Conservation (phyloP, 2,329 filamentous ascomycete species). For the Chalaropsis thielavioides region DNA sequence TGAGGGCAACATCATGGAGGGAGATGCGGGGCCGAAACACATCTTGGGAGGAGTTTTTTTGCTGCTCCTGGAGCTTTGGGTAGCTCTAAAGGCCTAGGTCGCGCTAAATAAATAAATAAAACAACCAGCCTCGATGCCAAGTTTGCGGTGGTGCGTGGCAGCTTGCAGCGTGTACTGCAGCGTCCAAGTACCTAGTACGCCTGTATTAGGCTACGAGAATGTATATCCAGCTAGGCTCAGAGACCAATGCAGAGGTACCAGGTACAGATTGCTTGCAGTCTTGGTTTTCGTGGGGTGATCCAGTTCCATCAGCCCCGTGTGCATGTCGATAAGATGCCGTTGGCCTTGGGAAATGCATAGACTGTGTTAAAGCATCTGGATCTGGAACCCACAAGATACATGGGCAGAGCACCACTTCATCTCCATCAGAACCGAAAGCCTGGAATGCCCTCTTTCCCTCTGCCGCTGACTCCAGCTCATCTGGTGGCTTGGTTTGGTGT, state of each 20-base stretch:
- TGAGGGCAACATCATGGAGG: slow-evolving; percentile 4
- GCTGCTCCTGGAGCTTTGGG: background rate
- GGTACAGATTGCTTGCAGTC: background rate
- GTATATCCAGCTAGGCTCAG: background rate
- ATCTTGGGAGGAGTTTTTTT: background rate
- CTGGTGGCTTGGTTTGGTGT: background rate
- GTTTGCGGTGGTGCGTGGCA: background rate
- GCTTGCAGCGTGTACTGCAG: background rate
- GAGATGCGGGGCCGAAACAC: background rate
- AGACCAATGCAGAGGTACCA: background rate
- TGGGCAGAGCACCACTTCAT: background rate
- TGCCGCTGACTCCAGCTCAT: background rate
- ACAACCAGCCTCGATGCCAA: background rate
- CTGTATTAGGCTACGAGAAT: background rate
- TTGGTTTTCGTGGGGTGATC: background rate
- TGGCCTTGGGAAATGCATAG: background rate
- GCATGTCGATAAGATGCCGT: background rate
- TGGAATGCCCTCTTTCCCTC: too few relatives aligned
- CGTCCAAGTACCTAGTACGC: background rate
- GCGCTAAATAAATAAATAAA: too few relatives aligned
- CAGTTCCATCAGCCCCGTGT: background rate
- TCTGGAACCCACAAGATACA: background rate
- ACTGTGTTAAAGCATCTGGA: background rate
- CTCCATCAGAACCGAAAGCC: background rate
- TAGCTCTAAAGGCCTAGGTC: background rate